Base-by-base conservation (phyloP, 352 stramenopile genomes). In the Lagenidium giganteum region DNA sequence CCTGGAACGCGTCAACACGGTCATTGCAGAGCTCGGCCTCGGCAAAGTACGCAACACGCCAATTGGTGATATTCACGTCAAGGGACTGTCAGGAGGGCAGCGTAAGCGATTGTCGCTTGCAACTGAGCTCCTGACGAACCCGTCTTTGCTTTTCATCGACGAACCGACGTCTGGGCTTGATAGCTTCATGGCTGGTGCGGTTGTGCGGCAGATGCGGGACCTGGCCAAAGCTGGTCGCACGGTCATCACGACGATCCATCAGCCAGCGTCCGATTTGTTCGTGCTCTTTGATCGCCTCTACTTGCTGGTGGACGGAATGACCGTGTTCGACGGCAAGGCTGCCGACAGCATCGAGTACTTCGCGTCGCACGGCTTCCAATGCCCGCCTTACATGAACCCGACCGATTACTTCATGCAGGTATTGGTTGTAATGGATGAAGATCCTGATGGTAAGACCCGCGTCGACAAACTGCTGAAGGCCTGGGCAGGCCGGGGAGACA, bases 231-330 rank as follows among this genome's bases (percentile, higher is more conserved):
- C 70, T 35, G 74, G 82, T 0, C 67, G 87, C 39, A 96, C 84
- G 1, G 69, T 97, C 8, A 62, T 93, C 7, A 73, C 74, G 37
- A 90, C 90, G 3, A 91, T 97, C 51, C 87, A 97, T 36, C 71
- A 80, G 48, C 80, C 80, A 12, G 75, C 61, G 37, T 70, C 51
- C 11, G 51, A 59, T 24, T 22, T 59, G 14, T 59, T 49, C 26
- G 29, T 14, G 18, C 30, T 59, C 20, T 59, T 59, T 56, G 51
- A 59, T 32, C 31, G 32, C 5, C 44, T 59, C 7, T 55, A 55
- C 17, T 24, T 59, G 22, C 44, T 59, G 16, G 30, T 32, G 32
- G 51, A 55, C 25, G 51, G 51, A 14, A 29, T 31, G n/a, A 54
- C 36, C 16, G 27, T 55, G 17, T 59, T 56, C 51, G 41, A 55